A percentile compares a stretch with the other conserved stretches of the same genome.
phyloP scores from a whole-genome alignment of 2,329 filamentous ascomycete genomes.

The Pleomassaria siparia region DNA sequence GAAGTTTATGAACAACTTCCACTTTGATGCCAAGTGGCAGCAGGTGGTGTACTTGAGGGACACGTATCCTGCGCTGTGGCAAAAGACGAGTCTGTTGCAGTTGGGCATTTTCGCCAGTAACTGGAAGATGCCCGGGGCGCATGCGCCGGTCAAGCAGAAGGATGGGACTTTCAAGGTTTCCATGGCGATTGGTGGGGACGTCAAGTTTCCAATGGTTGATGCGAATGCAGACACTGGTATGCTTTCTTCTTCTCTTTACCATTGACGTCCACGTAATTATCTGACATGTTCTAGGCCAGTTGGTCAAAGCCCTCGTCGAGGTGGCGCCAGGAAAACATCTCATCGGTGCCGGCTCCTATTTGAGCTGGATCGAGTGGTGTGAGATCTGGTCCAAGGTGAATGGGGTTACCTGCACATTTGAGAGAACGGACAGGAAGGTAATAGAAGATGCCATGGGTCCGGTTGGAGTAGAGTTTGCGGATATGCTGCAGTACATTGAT shows the following conservation, averaged over 20 bases:
- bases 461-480: conserved; percentile 31
- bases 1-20: conserved; percentile 35
- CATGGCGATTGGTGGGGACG: conserved; percentile 21
- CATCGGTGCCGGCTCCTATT: conserved; percentile 20
- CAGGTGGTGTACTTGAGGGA: conserved; percentile 44
- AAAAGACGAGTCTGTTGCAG: conserved; percentile 30
- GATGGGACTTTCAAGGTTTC: conserved; percentile 22
- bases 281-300: conserved; percentile 11
- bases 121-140: conserved; percentile 17
- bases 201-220: conserved; percentile 22
- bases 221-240: conserved; percentile 22
- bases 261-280: background rate
- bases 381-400: conserved; percentile 23
- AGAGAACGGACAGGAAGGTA: conserved; percentile 12
- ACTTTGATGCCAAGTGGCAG: conserved; percentile 47
- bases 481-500: conserved; percentile 38
- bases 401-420: conserved; percentile 20
- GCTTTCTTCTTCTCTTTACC: conserved; percentile 2
- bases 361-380: conserved; percentile 27
- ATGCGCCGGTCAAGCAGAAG: conserved; percentile 19
- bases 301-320: conserved; percentile 26
- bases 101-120: conserved; percentile 27
- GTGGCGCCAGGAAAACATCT: conserved; percentile 26
- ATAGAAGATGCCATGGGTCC: conserved; percentile 26
- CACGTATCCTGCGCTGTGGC: conserved; percentile 26